Evolutionary conservation across 2,329 filamentous ascomycete genomes (phyloP).

Genomic region (Colletotrichum sidae): DNA sequence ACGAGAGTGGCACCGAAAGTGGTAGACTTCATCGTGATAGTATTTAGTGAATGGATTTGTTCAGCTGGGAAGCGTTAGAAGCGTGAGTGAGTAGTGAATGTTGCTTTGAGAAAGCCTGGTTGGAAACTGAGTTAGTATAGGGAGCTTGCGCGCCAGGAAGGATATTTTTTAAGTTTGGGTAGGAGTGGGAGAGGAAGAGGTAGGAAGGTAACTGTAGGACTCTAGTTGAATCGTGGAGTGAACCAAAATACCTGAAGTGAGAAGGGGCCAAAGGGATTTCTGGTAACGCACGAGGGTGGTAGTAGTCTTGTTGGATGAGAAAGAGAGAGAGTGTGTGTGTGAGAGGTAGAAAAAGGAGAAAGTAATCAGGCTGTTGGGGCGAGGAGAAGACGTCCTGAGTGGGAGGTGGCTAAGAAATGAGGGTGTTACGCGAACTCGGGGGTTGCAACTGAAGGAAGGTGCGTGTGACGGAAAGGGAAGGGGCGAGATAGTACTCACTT

Average conservation of each 20-base stretch:
- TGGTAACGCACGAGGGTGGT: not conserved
- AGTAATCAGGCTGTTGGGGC: conserved; percentile 1
- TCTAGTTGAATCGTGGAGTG: not conserved
- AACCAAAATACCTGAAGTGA: conserved; percentile 15
- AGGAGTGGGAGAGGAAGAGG: not conserved
- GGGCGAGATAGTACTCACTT: conserved; percentile 9
- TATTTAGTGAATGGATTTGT: conserved; percentile 4
- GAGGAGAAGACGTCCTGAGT: not conserved
- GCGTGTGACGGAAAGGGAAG: conserved; percentile 30
- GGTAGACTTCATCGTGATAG: conserved; percentile 31
- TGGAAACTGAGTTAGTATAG: conserved; percentile 3
- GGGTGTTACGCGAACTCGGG: conserved; percentile 20
- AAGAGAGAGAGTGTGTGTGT: conserved; percentile 1
- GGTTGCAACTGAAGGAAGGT: conserved; percentile 23
- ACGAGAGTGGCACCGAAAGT: conserved; percentile 47
- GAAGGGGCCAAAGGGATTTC: conserved; percentile 5
- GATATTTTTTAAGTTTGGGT: not conserved
- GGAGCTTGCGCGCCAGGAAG: not conserved
- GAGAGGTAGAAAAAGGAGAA: conserved; percentile 17
- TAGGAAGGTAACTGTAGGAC: not conserved
- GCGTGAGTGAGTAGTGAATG: not conserved
- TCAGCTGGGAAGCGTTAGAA: conserved; percentile 23
- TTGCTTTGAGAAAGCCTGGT: conserved; percentile 16
- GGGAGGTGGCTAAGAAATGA: conserved; percentile 21
- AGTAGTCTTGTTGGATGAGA: not conserved